Evolutionary conservation across 148 eudicot species (phyloP), one percentile per base, ranked within the genome.

Genomic region (Fagopyrum homotropicum): DNA sequence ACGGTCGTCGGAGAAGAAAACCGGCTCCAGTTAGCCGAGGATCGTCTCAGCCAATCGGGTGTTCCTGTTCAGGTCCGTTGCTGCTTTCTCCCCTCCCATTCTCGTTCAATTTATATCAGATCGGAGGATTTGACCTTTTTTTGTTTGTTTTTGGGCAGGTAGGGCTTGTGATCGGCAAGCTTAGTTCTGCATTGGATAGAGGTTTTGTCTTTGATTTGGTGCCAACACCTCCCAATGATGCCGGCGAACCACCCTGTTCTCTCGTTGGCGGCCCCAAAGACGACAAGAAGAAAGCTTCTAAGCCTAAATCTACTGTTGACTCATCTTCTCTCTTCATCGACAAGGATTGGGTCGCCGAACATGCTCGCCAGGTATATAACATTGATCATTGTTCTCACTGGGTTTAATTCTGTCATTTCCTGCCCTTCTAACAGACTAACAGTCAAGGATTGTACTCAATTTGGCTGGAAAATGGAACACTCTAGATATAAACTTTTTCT

Each of bases 321-420:
- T 79, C 93, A 73, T 82, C 93, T 3, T 83, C 88, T 22, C 68
- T 86, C 71, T 60, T 72, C 56, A 84, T 95, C 59, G 98, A 95
- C 73, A 75, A 75, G 66, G 97, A 90, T 48, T 95, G 98, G 98
- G 87, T 95, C 17, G 82, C 90, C 49, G 98, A 95, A 76, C 98
- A 95, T 26, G 98, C 98, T 78, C 90, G 98, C 69, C 97, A 95
- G 98, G 98, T 93, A 45, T 64, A 16, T 69, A 29, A 9, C 50
- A 5, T 52, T 49, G 52, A 49, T 49, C 52, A 8, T 49, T 9
- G 14, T 49, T 49, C 52, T 49, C 11, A 12, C 12, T 9, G 12
- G 9, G 71, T 66, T 66, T 6, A 30, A 40, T 43, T 12, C 8
- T 63, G 26, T 63, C n/a, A 57, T 19, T 57, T 57, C 63, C 63